Evolutionary conservation across 495 filamentous ascomycete genomes (phyloP).

Genomic region (Aspergillus saccharolyticus): DNA sequence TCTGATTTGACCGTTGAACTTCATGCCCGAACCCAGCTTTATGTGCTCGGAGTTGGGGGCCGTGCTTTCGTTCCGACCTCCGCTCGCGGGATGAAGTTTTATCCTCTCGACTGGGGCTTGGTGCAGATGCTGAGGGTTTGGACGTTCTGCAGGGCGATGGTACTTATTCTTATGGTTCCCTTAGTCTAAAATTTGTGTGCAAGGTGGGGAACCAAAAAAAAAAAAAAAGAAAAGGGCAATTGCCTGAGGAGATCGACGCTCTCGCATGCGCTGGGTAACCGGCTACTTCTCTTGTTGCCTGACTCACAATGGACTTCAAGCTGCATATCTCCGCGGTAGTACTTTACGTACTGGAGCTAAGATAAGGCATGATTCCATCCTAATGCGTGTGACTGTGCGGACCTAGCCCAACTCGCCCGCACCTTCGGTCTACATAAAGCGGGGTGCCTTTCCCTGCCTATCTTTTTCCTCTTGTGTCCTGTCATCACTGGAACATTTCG

Average conservation of each 20-base stretch:
- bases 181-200: background rate
- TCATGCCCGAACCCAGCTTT: background rate
- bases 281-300: background rate
- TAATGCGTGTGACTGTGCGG: background rate
- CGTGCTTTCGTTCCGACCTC: background rate
- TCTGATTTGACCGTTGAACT: background rate
- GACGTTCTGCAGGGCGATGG: background rate
- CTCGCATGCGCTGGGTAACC: background rate
- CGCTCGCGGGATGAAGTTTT: background rate
- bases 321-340: background rate
- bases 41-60: background rate
- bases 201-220: background rate
- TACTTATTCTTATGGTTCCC: background rate
- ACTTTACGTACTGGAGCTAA: background rate
- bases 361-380: slow-evolving; percentile 1
- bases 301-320: background rate
- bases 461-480: background rate
- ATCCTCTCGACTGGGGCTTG: background rate
- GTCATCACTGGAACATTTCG: background rate
- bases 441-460: background rate
- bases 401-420: background rate
- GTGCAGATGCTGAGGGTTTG: background rate
- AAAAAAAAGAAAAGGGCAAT: background rate
- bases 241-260: background rate
- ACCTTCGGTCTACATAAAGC: background rate